Evolutionary conservation across 257 asterid species (phyloP).

Genomic region (Jaltomata sinuosa): DNA sequence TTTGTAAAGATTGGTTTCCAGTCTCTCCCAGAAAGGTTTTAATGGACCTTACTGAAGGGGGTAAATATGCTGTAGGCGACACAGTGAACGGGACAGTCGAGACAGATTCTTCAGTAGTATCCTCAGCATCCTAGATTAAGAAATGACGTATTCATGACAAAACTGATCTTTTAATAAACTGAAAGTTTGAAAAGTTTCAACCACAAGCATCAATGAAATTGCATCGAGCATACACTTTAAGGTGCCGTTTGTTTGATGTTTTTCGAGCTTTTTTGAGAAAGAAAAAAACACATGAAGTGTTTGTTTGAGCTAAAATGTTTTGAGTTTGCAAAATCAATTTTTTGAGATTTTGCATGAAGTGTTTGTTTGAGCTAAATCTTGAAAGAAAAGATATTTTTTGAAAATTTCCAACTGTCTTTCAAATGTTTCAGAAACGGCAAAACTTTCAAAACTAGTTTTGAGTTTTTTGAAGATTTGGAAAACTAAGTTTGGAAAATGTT

Average conservation of each 20-base stretch:
- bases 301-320: no score
- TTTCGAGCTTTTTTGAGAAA: no score
- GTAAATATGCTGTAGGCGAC: constrained; percentile 37
- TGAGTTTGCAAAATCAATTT: background rate
- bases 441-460: background rate
- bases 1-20: constrained; percentile 38
- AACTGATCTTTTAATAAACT: background rate
- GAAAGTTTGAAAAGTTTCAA: background rate
- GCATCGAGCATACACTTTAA: background rate
- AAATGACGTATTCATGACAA: background rate
- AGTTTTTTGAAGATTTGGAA: background rate
- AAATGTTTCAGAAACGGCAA: background rate
- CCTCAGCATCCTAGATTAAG: constrained; percentile 32
- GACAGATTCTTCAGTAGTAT: constrained; percentile 16
- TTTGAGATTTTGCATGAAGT: background rate
- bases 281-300: no score
- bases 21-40: constrained; percentile 40
- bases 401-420: background rate
- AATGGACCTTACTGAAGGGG: constrained; percentile 61
- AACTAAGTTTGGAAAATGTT: background rate
- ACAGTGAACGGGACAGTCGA: constrained; percentile 51
- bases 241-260: background rate
- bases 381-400: background rate
- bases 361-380: background rate
- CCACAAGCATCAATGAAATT: background rate